Conservation (phyloP, 2,329 filamentous ascomycete species). For the Penicillium decumbens region DNA sequence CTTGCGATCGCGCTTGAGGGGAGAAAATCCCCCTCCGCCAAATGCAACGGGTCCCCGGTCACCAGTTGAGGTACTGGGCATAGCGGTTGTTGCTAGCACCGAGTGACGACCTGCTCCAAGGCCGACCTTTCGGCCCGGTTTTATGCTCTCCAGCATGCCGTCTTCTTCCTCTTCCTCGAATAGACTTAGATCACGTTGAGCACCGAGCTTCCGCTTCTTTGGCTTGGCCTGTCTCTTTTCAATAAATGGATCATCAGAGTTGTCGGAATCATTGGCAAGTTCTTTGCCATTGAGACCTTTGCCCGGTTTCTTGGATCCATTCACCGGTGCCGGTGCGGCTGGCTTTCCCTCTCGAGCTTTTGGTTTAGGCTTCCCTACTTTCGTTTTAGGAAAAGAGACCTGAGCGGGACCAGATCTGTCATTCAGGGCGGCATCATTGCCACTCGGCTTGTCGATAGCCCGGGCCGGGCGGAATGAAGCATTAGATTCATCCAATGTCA, state of each 20-base stretch:
- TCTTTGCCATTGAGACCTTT: conserved; percentile 3
- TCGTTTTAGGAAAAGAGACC: conserved; percentile 3
- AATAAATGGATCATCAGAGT: conserved; percentile 17
- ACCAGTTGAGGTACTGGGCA: conserved; percentile 8
- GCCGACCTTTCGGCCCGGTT: conserved; percentile 26
- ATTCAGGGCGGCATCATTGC: neutral
- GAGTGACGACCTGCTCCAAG: conserved; percentile 21
- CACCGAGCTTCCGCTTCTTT: conserved; percentile 69
- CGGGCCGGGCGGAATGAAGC: conserved; percentile 1
- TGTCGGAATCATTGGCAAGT: conserved; percentile 17
- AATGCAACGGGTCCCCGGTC: conserved; percentile 23
- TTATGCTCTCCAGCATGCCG: conserved; percentile 22
- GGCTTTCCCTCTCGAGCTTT: conserved; percentile 1
- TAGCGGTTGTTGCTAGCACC: conserved; percentile 10
- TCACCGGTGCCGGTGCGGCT: neutral
- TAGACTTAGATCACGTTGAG: conserved; percentile 58
- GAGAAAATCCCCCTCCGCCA: conserved; percentile 56
- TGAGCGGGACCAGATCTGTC: conserved; percentile 2
- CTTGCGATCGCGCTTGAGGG: conserved; percentile 65
- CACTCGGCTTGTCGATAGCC: neutral
- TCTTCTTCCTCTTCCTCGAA: conserved; percentile 67
- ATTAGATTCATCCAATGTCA: conserved; percentile 10
- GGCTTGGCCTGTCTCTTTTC: conserved; percentile 43
- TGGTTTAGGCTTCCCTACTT: conserved; percentile 5
- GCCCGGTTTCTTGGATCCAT: conserved; percentile 4